These are phyloP conservation scores for Pyrus pyrifolia DNA, from an alignment of 306 rosid species.

Conservation along the genomic window DNA sequence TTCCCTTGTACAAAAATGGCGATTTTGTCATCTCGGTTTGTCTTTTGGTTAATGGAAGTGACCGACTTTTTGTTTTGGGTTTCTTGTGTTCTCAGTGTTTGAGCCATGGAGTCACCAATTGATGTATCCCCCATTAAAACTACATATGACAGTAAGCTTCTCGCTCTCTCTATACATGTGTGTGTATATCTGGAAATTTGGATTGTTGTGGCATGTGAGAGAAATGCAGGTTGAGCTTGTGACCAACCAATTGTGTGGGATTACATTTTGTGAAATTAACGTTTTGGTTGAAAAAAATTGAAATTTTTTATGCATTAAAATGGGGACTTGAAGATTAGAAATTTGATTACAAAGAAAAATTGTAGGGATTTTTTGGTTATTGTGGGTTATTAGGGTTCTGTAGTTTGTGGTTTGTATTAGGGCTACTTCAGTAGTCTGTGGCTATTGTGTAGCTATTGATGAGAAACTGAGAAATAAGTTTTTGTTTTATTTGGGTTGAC, in stretches of 20 bases:
- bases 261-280: neutral
- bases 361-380: neutral
- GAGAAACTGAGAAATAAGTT: neutral
- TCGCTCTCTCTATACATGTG: neutral
- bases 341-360: neutral
- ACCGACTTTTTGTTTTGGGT: neutral
- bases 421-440: neutral
- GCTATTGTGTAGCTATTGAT: neutral
- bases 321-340: neutral
- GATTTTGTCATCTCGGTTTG: neutral
- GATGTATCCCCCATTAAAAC: conserved; percentile 12
- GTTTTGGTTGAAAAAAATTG: neutral
- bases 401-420: neutral
- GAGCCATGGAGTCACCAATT: conserved; percentile 35
- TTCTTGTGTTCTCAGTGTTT: conserved; percentile 15
- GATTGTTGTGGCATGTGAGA: neutral
- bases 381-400: neutral
- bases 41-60: neutral
- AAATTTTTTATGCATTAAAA: neutral
- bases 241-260: neutral
- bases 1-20: neutral
- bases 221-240: neutral
- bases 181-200: neutral
- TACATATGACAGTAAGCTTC: conserved; percentile 8
- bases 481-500: neutral